Percentiles rank a stretch among this genome's conserved stretches.
Conservation (phyloP, 441 rosid species). For the Populus hybrid region DNA sequence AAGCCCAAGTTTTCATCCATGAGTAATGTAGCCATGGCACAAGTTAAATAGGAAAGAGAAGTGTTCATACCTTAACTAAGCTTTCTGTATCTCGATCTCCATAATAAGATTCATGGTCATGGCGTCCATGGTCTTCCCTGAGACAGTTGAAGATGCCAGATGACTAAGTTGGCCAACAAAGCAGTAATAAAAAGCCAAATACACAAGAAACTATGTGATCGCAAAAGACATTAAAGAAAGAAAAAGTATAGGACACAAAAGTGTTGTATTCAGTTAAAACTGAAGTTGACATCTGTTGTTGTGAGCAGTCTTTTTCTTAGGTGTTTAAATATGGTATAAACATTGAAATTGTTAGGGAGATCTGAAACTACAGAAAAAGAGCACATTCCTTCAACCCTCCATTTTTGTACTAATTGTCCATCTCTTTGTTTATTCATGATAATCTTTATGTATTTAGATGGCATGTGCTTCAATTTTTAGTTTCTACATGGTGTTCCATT, state of each 20-base stretch:
- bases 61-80: conserved; percentile 67
- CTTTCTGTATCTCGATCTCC: conserved; percentile 97
- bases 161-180: not conserved
- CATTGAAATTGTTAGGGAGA: not conserved
- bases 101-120: conserved; percentile 96
- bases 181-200: not conserved
- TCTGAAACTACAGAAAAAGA: not conserved
- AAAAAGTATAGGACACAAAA: not conserved
- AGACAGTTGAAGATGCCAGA: conserved; percentile 16
- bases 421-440: not conserved
- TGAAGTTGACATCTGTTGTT: not conserved
- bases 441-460: too few species aligned
- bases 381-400: not conserved
- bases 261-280: not conserved
- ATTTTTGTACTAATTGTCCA: not conserved
- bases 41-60: not conserved
- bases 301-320: not conserved
- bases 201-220: not conserved
- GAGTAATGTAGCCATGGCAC: not conserved
- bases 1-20: conserved; percentile 4
- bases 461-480: too few species aligned
- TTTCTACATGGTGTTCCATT: not conserved
- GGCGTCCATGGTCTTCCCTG: conserved; percentile 97
- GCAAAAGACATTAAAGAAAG: not conserved
- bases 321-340: not conserved